These are phyloP conservation scores for Graphilbum fragrans DNA, from an alignment of 2,329 filamentous ascomycete species.

Conservation along the genomic window DNA sequence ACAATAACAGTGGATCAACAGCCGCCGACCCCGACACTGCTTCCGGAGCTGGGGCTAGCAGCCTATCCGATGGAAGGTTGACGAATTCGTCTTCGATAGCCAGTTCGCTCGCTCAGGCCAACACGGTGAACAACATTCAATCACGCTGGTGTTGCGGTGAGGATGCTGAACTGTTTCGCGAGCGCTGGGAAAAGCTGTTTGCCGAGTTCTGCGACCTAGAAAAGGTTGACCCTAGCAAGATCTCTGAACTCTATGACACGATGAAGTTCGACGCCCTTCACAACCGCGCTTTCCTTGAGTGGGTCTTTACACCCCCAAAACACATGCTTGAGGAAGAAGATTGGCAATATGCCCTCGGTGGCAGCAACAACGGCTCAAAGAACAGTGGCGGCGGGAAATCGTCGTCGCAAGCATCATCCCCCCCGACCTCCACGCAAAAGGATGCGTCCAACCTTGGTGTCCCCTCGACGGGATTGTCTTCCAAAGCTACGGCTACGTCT, in stretches of 20 bases:
- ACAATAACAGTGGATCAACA: not conserved
- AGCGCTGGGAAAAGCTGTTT: slow-evolving; percentile 97
- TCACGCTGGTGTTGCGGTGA: slow-evolving; percentile 93
- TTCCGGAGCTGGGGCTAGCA: not conserved
- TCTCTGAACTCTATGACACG: slow-evolving; percentile 95
- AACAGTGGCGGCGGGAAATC: slow-evolving; percentile 17
- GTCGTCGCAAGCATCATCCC: not conserved
- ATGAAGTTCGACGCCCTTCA: slow-evolving; percentile 99
- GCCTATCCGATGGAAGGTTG: slow-evolving; percentile 6
- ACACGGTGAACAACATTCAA: slow-evolving; percentile 61
- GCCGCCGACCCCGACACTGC: slow-evolving; percentile 26
- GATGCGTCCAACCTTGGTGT: too few relatives aligned
- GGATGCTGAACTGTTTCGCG: slow-evolving; percentile 86
- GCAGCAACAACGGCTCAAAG: slow-evolving; percentile 11
- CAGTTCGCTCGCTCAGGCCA: slow-evolving; percentile 35
- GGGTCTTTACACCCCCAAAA: slow-evolving; percentile 85
- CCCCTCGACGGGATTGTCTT: too few relatives aligned
- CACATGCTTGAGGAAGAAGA: slow-evolving; percentile 62
- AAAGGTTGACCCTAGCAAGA: slow-evolving; percentile 97
- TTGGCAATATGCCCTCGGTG: slow-evolving; percentile 2
- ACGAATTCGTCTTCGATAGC: slow-evolving; percentile 27
- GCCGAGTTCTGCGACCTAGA: slow-evolving; percentile 92
- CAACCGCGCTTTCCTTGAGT: slow-evolving; percentile 91
- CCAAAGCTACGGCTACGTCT: too few relatives aligned
- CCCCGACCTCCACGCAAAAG: not conserved